Conservation (phyloP, 441 rosid species). For the Iberis amara region DNA sequence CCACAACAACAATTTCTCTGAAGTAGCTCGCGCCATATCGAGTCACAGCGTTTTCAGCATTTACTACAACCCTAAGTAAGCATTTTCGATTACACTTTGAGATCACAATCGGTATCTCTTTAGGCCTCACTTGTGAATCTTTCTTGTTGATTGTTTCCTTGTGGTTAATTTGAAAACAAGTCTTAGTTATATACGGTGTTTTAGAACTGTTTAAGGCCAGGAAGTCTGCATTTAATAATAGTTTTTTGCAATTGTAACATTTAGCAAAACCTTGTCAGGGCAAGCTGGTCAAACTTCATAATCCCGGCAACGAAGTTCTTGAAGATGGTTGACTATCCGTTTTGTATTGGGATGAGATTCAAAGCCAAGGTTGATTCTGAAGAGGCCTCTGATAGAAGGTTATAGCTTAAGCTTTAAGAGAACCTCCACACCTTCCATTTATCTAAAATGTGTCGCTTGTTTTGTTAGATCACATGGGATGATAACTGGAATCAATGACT, state of each 20-base stretch:
- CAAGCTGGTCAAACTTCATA: slow-evolving; percentile 68
- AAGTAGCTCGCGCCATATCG: slow-evolving; percentile 63
- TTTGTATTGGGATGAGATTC: slow-evolving; percentile 80
- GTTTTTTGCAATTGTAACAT: not conserved
- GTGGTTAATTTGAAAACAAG: not conserved
- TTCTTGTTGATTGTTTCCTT: slow-evolving; percentile 1
- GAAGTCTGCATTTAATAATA: not conserved
- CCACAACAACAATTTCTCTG: slow-evolving; percentile 48
- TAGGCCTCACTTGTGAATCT: slow-evolving; percentile 2
- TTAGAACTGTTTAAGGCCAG: not conserved
- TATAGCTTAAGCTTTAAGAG: slow-evolving; percentile 13
- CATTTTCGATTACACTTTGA: too few species aligned
- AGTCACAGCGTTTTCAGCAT: slow-evolving; percentile 53
- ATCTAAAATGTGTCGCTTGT: too few species aligned
- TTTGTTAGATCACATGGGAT: slow-evolving; percentile 72
- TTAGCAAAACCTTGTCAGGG: slow-evolving; percentile 37
- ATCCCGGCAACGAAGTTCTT: slow-evolving; percentile 61
- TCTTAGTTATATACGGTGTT: not conserved
- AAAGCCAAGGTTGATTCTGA: slow-evolving; percentile 74
- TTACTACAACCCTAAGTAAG: slow-evolving; percentile 86
- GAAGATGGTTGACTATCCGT: slow-evolving; percentile 61
- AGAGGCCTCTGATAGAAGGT: slow-evolving; percentile 92
- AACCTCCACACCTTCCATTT: slow-evolving; percentile 2
- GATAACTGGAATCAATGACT: slow-evolving; percentile 64
- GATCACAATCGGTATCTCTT: too few species aligned